Conservation (phyloP, 495 filamentous ascomycete genomes). For the Tuber brumale region DNA sequence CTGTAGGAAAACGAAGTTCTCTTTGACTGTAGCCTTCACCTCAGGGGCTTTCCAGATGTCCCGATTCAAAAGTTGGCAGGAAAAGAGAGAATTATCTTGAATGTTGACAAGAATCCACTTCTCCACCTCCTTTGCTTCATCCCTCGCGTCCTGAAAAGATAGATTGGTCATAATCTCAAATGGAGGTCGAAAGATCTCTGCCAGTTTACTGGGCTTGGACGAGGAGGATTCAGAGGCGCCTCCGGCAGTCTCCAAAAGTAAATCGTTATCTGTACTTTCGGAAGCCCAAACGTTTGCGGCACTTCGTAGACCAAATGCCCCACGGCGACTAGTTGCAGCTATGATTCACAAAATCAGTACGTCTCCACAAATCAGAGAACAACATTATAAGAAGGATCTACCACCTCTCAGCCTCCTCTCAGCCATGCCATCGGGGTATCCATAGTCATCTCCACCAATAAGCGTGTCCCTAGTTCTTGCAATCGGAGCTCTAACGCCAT, state of each 20-base stretch:
- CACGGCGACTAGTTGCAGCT: constrained; percentile 44
- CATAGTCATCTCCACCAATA: constrained; percentile 55
- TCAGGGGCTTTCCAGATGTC: constrained; percentile 87
- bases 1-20: constrained; percentile 94
- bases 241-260: constrained; percentile 59
- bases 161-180: constrained; percentile 73
- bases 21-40: constrained; percentile 70
- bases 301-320: constrained; percentile 82
- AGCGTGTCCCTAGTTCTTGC: constrained; percentile 85
- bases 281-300: constrained; percentile 56
- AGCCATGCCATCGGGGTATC: constrained; percentile 14
- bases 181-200: constrained; percentile 86
- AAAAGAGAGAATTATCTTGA: constrained; percentile 83
- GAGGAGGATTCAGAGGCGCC: constrained; percentile 71
- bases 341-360: not conserved
- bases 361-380: not conserved
- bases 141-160: constrained; percentile 70
- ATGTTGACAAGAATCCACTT: constrained; percentile 96
- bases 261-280: constrained; percentile 47
- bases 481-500: constrained; percentile 81
- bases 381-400: constrained; percentile 18
- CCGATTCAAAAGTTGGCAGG: constrained; percentile 85
- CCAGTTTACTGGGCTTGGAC: constrained; percentile 63
- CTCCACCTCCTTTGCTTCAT: constrained; percentile 72
- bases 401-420: constrained; percentile 23